Evolutionary conservation across 306 rosid species (phyloP), one percentile per base, ranked within the genome.

Genomic region (Glycine soja): DNA sequence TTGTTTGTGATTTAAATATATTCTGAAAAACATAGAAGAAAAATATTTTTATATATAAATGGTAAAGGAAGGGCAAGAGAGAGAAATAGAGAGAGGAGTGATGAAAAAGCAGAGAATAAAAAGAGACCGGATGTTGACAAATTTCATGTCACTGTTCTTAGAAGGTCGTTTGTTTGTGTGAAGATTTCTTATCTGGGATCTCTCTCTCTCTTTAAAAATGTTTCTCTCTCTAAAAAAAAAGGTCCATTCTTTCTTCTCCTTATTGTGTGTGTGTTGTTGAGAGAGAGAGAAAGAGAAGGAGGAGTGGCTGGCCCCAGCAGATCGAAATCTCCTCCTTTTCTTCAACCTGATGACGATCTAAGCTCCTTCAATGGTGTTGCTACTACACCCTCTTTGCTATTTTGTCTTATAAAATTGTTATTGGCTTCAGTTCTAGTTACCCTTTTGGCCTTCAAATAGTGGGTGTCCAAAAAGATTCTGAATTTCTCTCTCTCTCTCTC

Each of bases 121-220:
- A 93, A 88, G 95, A 95, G 98, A 95, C 94, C 97, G 93, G 94
- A 91, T 91, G 96, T 93, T 88, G 99, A 95, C 99, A 95, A 93
- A 95, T 93, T 89, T 91, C 92, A 90, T 91, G 99, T 95, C 98
- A 91, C 96, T 95, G 97, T 95, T 93, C 94, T 90, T 89, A 86
- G 97, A 93, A 93, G 96, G 87, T 95, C 95, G 92, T 93, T 93
- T 92, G 97, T 95, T 90, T 85, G 90, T 85, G 95, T 87, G 91
- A 85, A 91, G 90, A 93, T 89, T 92, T 93, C 97, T 94, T 91
- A 91, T 93, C 95, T 95, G 88, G 97, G 99, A 95, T 93, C 91
- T 92, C 85, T 82, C 90, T 90, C 85, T 82, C 90, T 90, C 70
- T 68, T 32, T 54, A 10, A 76, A 73, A 57, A n/a, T 48, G 46